A percentile compares a stretch with the other conserved stretches of the same genome.
phyloP scores from a whole-genome alignment of 345 rosid genomes.

The Physaria fendleri region DNA sequence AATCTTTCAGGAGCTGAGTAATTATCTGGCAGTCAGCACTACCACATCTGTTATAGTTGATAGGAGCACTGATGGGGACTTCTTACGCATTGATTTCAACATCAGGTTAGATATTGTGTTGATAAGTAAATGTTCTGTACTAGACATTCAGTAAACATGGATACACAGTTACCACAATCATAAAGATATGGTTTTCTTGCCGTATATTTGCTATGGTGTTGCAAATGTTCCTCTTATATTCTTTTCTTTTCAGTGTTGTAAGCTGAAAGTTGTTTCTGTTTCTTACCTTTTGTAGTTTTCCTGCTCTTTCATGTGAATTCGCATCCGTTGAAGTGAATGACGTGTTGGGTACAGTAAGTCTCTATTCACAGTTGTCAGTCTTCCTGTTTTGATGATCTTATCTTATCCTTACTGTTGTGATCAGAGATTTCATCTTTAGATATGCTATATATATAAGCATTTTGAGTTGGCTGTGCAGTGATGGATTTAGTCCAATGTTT shows the following conservation, averaged over 20 bases:
- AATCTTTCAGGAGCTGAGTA: constrained; percentile 63
- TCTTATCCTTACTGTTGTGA: constrained; percentile 6
- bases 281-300: constrained; percentile 59
- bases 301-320: constrained; percentile 96
- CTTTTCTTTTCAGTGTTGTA: neutral
- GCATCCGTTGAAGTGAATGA: constrained; percentile 92
- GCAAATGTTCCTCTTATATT: neutral
- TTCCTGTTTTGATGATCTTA: constrained; percentile 10
- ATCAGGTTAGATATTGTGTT: constrained; percentile 45
- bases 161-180: neutral
- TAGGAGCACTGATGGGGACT: constrained; percentile 87
- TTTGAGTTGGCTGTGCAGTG: neutral
- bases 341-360: constrained; percentile 95
- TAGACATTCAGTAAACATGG: neutral
- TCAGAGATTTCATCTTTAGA: neutral
- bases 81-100: constrained; percentile 89
- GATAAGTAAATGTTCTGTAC: neutral
- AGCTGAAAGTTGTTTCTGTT: neutral
- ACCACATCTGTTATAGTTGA: constrained; percentile 84
- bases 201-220: neutral
- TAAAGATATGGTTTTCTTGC: neutral
- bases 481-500: neutral
- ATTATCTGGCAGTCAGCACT: constrained; percentile 67
- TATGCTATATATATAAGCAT: neutral
- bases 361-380: constrained; percentile 18